Percentiles rank a stretch among this genome's conserved stretches.
phyloP scores from a whole-genome alignment of 768 basidiomycete genomes.

The Naganishia vaughanmartiniae region DNA sequence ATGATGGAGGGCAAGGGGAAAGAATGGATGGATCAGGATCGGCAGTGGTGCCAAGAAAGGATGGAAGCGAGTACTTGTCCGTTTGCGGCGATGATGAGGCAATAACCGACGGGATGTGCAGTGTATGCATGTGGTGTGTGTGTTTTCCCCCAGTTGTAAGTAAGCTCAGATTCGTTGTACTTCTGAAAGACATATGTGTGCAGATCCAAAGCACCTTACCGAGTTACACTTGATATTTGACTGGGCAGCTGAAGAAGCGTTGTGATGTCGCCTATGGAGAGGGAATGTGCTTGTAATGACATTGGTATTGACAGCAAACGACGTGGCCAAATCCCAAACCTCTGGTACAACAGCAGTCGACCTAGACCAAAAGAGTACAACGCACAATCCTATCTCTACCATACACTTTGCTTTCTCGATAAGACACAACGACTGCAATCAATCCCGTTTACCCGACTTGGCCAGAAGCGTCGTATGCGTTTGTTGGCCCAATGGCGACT shows the following conservation, averaged over 20 bases:
- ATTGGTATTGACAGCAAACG: too few species aligned
- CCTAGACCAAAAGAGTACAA: not conserved
- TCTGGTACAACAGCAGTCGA: too few species aligned
- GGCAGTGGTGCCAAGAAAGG: not conserved
- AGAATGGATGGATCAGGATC: constrained; percentile 30
- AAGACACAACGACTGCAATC: not conserved
- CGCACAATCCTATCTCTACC: not conserved
- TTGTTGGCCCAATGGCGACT: constrained; percentile 16
- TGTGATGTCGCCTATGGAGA: too few species aligned
- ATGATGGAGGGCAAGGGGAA: constrained; percentile 21
- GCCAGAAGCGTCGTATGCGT: constrained; percentile 2
- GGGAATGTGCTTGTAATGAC: too few species aligned
- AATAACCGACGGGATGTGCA: not conserved
- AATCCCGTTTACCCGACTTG: not conserved
- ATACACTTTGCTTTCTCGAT: not conserved
- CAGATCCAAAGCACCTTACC: too few species aligned
- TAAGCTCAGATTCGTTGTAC: not conserved
- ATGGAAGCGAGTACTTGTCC: constrained; percentile 10
- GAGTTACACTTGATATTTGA: too few species aligned
- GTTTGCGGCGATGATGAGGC: constrained; percentile 19
- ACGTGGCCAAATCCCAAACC: too few species aligned
- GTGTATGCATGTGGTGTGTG: not conserved
- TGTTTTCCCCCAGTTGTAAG: constrained; percentile 12
- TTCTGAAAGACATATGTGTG: too few species aligned
- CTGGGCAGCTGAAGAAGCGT: too few species aligned